Percentiles rank a stretch among this genome's conserved stretches.
Conservation (phyloP, 202 grass and related monocot species). For the Musa balbisiana region DNA sequence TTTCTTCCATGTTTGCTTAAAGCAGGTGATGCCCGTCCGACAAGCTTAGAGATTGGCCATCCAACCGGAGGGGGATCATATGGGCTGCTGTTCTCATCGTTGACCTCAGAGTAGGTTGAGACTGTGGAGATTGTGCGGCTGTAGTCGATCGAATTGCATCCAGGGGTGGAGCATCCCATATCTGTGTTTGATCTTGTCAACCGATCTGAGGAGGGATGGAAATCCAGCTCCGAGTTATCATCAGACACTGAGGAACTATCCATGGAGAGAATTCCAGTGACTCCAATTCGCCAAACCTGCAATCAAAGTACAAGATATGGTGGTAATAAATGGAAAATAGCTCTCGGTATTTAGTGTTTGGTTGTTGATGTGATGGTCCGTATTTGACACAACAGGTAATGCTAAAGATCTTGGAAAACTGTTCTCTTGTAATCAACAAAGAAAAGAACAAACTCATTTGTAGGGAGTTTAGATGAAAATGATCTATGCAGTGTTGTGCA, state of each 20-base stretch:
- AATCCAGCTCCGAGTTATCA: slow-evolving; percentile 45
- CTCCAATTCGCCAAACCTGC: neutral
- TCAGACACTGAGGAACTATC: slow-evolving; percentile 50
- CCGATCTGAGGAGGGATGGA: slow-evolving; percentile 13
- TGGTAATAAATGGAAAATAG: neutral
- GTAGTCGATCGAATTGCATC: slow-evolving; percentile 38
- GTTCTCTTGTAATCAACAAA: too few relatives aligned
- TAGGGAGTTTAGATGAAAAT: neutral
- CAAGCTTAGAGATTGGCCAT: slow-evolving; percentile 38
- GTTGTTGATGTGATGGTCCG: too few relatives aligned
- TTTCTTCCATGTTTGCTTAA: slow-evolving; percentile 58
- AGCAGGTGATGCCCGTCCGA: slow-evolving; percentile 15
- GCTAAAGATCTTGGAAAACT: neutral
- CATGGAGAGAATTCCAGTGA: slow-evolving; percentile 2
- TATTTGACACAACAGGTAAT: neutral
- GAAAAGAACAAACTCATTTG: neutral
- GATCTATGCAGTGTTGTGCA: neutral
- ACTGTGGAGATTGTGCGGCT: slow-evolving; percentile 65
- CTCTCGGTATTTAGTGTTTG: neutral
- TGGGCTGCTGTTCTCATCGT: slow-evolving; percentile 45
- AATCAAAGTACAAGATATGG: neutral
- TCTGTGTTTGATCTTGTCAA: slow-evolving; percentile 10
- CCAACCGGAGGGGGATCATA: slow-evolving; percentile 35
- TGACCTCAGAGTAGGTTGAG: slow-evolving; percentile 65
- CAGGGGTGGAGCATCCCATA: slow-evolving; percentile 29